phyloP scores from a whole-genome alignment of 202 grass and related monocot species.

The Setaria viridis region DNA sequence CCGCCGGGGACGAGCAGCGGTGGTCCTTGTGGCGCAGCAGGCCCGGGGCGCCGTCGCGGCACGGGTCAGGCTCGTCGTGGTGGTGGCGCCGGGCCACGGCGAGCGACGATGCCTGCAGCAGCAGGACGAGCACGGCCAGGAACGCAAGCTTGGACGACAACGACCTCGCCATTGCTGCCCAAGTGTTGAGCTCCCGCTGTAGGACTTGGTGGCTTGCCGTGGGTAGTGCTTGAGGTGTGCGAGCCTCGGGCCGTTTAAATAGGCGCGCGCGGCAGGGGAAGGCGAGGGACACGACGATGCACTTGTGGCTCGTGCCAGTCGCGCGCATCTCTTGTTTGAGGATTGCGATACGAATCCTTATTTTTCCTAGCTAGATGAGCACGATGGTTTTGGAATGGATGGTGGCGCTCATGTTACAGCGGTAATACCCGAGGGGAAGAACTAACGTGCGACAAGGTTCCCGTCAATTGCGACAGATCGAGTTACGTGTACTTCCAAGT shows the following conservation, averaged over 20 bases:
- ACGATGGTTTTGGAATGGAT: constrained; percentile 36
- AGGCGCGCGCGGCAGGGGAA: neutral
- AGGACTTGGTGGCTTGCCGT: neutral
- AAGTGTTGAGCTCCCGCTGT: neutral
- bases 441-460: neutral
- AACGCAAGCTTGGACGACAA: neutral
- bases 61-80: neutral
- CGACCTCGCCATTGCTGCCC: neutral
- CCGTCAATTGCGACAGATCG: neutral
- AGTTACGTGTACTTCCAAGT: neutral
- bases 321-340: neutral
- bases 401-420: constrained; percentile 11
- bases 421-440: constrained; percentile 8
- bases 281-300: neutral
- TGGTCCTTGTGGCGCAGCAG: neutral
- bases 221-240: neutral
- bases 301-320: neutral
- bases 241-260: neutral
- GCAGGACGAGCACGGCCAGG: neutral
- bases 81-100: neutral
- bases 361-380: neutral
- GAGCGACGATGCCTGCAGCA: neutral
- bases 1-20: constrained; percentile 21
- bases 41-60: neutral
- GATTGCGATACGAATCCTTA: constrained; percentile 1